Percentiles rank a stretch among this genome's conserved stretches.
These are phyloP conservation scores for Wallacemonas sp. DNA, from an alignment of 208 protist species.

Conservation along the genomic window DNA sequence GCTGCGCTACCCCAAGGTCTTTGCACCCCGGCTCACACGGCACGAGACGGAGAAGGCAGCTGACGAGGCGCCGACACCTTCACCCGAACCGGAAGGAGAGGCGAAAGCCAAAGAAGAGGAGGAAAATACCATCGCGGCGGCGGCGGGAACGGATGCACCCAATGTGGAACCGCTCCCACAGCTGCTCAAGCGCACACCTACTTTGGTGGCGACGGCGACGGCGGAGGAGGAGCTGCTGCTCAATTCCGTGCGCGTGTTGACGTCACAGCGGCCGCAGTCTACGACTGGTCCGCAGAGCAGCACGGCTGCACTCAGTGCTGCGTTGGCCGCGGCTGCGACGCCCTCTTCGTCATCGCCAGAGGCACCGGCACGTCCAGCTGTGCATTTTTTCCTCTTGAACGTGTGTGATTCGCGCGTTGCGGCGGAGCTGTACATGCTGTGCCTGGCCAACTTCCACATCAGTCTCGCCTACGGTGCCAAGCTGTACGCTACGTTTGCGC, in stretches of 20 bases:
- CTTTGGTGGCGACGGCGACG: not conserved
- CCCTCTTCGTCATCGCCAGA: not conserved
- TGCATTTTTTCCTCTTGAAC: constrained; percentile 33
- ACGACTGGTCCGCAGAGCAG: not conserved
- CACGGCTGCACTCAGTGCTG: constrained; percentile 6
- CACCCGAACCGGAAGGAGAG: no score
- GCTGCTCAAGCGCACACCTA: not conserved
- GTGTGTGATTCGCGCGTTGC: constrained; percentile 76
- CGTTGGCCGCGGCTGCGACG: not conserved
- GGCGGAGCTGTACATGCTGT: constrained; percentile 66
- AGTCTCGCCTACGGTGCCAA: constrained; percentile 48
- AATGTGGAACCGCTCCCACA: not conserved
- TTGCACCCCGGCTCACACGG: not conserved
- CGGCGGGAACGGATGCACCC: not conserved
- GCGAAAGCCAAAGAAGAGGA: not conserved
- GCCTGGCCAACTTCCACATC: constrained; percentile 53
- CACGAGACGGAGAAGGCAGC: not conserved
- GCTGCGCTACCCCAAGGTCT: not conserved
- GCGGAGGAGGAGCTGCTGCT: constrained; percentile 38
- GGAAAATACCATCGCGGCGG: not conserved
- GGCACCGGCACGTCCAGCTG: not conserved
- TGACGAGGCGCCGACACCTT: no score
- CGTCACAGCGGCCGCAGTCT: constrained; percentile 1
- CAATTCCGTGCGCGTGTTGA: constrained; percentile 28
- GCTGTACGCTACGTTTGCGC: constrained; percentile 37